Conservation (phyloP, 257 asterid species). For the Solanum virginianum region DNA sequence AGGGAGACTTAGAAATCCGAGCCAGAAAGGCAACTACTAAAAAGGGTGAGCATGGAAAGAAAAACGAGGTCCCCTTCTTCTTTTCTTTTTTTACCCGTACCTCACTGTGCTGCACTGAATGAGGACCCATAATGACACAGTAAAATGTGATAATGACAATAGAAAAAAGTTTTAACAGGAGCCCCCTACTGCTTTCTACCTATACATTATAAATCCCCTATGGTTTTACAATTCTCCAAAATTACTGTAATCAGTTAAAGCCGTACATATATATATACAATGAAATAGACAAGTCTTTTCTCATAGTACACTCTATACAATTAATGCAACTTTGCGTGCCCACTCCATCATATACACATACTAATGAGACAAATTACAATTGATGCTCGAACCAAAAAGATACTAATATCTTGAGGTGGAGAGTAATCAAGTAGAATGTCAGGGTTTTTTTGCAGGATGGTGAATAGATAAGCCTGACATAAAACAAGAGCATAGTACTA, state of each 20-base stretch:
- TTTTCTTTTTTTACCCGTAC: not conserved
- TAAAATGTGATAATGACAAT: not conserved
- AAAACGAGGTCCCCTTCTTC: not conserved
- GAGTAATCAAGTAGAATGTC: conserved; percentile 15
- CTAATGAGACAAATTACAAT: not conserved
- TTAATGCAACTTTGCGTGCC: not conserved
- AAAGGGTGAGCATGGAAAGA: not conserved
- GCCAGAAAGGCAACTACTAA: not conserved
- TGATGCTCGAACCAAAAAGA: not conserved
- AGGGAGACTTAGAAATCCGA: not conserved
- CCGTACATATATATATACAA: not conserved
- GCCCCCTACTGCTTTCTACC: not conserved
- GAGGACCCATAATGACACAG: not conserved
- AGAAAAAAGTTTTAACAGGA: not conserved
- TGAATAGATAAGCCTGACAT: conserved; percentile 38
- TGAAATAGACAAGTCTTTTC: not conserved
- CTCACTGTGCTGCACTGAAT: not conserved
- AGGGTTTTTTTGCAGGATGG: conserved; percentile 16
- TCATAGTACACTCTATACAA: not conserved
- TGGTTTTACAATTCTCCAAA: not conserved
- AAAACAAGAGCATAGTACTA: not conserved
- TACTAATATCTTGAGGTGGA: not conserved
- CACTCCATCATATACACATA: not conserved
- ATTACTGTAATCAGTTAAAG: not conserved
- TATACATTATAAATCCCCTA: not conserved